Evolutionary conservation across 225 moss, liverwort and hornwort species (phyloP).

Genomic region (Physcomitrium patens): DNA sequence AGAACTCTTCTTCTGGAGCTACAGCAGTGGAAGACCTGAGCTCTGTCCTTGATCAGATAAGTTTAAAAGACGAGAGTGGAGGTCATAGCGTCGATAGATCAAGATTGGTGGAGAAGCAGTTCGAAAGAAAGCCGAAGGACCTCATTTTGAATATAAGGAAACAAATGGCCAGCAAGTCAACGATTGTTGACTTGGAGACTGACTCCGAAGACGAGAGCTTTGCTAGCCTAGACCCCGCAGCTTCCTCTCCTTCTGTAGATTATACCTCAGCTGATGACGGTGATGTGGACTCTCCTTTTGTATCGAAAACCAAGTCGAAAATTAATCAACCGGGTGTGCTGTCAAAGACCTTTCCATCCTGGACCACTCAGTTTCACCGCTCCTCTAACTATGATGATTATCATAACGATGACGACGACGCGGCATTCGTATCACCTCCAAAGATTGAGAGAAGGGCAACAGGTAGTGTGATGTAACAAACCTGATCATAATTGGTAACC

Average conservation of each 20-base stretch:
- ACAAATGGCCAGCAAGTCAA: conserved; percentile 45
- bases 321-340: conserved; percentile 16
- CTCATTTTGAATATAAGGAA: conserved; percentile 43
- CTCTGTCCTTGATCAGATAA: conserved; percentile 46
- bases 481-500: neutral
- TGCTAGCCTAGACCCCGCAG: conserved; percentile 32
- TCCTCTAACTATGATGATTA: conserved; percentile 15
- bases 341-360: conserved; percentile 10
- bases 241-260: conserved; percentile 43
- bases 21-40: conserved; percentile 38
- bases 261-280: conserved; percentile 62
- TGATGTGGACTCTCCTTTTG: conserved; percentile 55
- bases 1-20: conserved; percentile 9
- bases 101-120: conserved; percentile 21
- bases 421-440: neutral
- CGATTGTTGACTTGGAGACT: conserved; percentile 41
- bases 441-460: conserved; percentile 17
- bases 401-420: neutral
- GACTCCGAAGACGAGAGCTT: conserved; percentile 52
- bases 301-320: conserved; percentile 36
- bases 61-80: conserved; percentile 32
- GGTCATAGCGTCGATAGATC: conserved; percentile 4
- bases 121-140: conserved; percentile 31
- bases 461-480: conserved; percentile 31
- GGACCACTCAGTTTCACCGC: conserved; percentile 1